phyloP scores from a whole-genome alignment of 352 stramenopile species.

The Phytophthora constricta region DNA sequence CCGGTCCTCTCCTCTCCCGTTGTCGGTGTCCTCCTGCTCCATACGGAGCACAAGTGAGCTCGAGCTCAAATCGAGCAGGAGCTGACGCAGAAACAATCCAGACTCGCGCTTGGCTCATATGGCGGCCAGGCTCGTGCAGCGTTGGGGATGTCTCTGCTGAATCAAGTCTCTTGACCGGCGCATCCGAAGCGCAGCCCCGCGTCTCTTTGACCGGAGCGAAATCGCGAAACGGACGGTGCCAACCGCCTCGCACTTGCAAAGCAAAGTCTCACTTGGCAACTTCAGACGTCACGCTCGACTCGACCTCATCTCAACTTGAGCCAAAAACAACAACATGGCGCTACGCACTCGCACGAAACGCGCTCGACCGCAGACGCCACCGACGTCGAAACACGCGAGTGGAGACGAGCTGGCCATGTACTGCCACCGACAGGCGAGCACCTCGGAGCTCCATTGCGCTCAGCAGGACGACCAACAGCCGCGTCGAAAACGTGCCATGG shows the following conservation, averaged over 20 bases:
- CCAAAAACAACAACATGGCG: constrained; percentile 29
- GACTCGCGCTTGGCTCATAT: constrained; percentile 25
- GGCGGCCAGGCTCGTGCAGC: background rate
- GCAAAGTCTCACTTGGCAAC: constrained; percentile 12
- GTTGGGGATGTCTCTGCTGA: constrained; percentile 14
- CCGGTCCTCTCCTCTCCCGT: constrained; percentile 5
- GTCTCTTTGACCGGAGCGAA: constrained; percentile 30
- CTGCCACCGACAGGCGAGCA: constrained; percentile 6
- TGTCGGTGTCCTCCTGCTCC: background rate
- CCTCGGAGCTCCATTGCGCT: constrained; percentile 12
- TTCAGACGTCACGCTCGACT: constrained; percentile 1
- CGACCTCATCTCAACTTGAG: background rate
- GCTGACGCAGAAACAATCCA: constrained; percentile 40
- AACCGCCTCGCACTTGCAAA: constrained; percentile 14
- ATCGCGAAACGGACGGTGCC: constrained; percentile 29
- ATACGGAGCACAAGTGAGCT: constrained; percentile 1
- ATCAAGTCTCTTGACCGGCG: constrained; percentile 15
- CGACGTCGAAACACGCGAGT: constrained; percentile 22
- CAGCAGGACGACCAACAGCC: constrained; percentile 22
- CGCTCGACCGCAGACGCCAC: constrained; percentile 29
- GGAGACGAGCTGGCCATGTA: constrained; percentile 27
- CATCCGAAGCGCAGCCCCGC: constrained; percentile 15
- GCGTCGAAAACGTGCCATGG: constrained; percentile 64
- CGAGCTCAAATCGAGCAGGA: constrained; percentile 34
- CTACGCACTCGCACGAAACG: constrained; percentile 31